Evolutionary conservation across 331 rosid genomes (phyloP).

Genomic region (Spiraea crenata): DNA sequence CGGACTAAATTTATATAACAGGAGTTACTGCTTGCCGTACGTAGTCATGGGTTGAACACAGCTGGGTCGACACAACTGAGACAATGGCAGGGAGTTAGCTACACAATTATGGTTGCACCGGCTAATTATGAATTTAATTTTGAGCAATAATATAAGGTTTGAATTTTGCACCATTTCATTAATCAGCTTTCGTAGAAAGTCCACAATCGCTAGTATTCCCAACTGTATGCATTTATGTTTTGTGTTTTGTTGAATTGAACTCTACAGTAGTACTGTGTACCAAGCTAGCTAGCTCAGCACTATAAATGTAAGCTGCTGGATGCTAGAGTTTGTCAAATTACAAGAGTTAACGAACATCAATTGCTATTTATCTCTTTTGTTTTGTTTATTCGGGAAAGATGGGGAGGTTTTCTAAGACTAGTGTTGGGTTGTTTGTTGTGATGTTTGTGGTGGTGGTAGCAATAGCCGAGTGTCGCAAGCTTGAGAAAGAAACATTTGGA

Average conservation of each 20-base stretch:
- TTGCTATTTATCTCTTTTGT: neutral
- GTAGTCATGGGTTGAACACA: no score
- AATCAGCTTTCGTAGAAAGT: constrained; percentile 5
- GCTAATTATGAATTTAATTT: constrained; percentile 19
- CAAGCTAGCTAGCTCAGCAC: neutral
- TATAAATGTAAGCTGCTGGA: constrained; percentile 34
- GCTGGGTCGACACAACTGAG: constrained; percentile 24
- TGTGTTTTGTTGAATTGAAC: constrained; percentile 8
- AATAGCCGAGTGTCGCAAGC: constrained; percentile 30
- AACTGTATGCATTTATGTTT: constrained; percentile 36
- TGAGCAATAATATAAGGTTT: constrained; percentile 19
- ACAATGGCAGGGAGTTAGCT: neutral
- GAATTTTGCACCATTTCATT: constrained; percentile 29
- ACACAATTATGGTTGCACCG: constrained; percentile 36
- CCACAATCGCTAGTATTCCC: constrained; percentile 4
- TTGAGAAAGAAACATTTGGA: constrained; percentile 29
- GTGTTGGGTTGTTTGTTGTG: constrained; percentile 17
- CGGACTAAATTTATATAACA: no score
- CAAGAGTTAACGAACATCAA: no score
- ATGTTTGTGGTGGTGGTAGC: constrained; percentile 21
- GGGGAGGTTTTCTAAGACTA: constrained; percentile 27
- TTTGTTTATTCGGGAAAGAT: constrained; percentile 24
- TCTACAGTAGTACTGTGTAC: neutral
- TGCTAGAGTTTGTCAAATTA: neutral
- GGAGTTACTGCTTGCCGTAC: no score